Base-by-base conservation (phyloP, 768 basidiomycete species). In the Mycena chlorophos region DNA sequence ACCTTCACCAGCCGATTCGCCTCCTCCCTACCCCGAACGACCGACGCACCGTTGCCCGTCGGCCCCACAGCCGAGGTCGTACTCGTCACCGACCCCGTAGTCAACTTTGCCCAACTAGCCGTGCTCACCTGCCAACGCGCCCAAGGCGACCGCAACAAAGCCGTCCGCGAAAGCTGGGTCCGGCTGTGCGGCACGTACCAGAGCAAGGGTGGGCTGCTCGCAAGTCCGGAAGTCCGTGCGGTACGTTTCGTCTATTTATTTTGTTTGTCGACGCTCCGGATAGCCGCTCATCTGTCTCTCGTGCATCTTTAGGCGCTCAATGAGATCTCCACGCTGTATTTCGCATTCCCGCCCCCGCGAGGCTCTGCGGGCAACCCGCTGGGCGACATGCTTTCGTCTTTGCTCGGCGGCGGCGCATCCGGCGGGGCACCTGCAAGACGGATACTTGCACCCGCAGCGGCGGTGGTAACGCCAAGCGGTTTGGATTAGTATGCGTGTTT, bases 71-170 rank as follows among this genome's bases (percentile, higher is more conserved):
- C 75, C 49, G 90, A 94, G 64, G 78, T 97, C 3, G 69, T 82
- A 14, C 75, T 93, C 52, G 94, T 92, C 4, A 81, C 80, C 25
- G 89, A 95, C 59, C 73, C 82, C 0, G 75, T 85, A 5, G 75
- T 97, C 56, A 99, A 97, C 67, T 98, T 96, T 70, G 77, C 88
- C 2, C 97, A 99, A 65, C 81, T 98, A 51, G 92, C 90, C 0
- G 83, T 98, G 12, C 69, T 88, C 50, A 88, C 88, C n/a, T 92
- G 91, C 61, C 96, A 98, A 67, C 83, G 92, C 22, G 87, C 87
- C 4, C 85, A 89, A 54, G 90, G 89, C 3, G 86, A 91, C 17
- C 84, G 85, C 65, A 92, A 86, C 65, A 87, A 86, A 68, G 78
- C 78, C 26, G 84, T 81, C 76, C 80, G 87, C 49, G 91, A 88